Conservation (phyloP, 2,329 filamentous ascomycete genomes). For the Trichoderma sp. region DNA sequence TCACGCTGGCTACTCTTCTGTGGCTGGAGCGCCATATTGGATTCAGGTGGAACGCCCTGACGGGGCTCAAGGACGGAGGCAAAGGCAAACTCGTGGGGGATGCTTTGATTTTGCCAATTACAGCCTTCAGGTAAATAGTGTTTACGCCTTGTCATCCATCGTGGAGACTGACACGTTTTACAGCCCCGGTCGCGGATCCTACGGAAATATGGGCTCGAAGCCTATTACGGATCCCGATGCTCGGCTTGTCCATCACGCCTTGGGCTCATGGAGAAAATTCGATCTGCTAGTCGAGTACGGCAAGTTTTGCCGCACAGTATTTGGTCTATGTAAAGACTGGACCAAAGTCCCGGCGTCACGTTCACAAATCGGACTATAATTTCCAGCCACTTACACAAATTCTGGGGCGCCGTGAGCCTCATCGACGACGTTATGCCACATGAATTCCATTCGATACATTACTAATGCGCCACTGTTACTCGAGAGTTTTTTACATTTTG, state of each 20-base stretch:
- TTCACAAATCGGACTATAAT: background rate
- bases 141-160: background rate
- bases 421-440: background rate
- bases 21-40: slow-evolving; percentile 24
- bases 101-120: slow-evolving; percentile 26
- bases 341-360: slow-evolving; percentile 20
- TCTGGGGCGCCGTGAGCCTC: background rate
- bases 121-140: slow-evolving; percentile 25
- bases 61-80: slow-evolving; percentile 25
- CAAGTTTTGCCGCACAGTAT: slow-evolving; percentile 27
- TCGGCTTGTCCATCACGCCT: slow-evolving; percentile 24
- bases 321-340: slow-evolving; percentile 25
- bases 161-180: background rate
- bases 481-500: background rate
- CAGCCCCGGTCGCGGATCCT: slow-evolving; percentile 25
- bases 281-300: slow-evolving; percentile 25
- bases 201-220: slow-evolving; percentile 27
- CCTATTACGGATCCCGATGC: slow-evolving; percentile 25
- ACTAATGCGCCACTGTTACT: background rate
- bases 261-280: slow-evolving; percentile 26
- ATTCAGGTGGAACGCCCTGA: slow-evolving; percentile 27
- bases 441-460: background rate
- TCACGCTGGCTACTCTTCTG: slow-evolving; percentile 23
- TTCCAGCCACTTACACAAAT: background rate
- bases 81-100: slow-evolving; percentile 24